Evolutionary conservation across 345 rosid species (phyloP), one percentile per base, ranked within the genome.

Genomic region (Heritiera littoralis): DNA sequence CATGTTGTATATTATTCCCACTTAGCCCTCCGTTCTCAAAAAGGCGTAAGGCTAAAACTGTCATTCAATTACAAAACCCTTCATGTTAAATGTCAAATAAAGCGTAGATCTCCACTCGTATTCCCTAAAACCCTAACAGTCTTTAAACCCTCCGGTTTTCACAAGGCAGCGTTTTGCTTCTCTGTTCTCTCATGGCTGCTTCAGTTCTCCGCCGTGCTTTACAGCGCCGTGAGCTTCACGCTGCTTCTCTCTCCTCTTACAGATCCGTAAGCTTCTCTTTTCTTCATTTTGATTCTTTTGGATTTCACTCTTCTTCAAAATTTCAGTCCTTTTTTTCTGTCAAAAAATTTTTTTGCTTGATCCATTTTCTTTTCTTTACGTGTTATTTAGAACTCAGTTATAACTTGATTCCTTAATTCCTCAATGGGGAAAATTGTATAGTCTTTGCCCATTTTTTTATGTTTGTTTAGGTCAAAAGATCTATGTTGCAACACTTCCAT

Each of bases 221-320:
- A 20, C 84, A 87, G 61, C 88, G 87, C 55, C 92, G 92, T 38
- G 88, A 88, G 59, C 56, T 89, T 43, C 85, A 87, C 12, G 52
- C 89, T 3, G 84, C 88, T 63, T 86, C 94, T 9, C 13, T 87
- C 15, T 80, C 91, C 41, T 88, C 89, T 55, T 89, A 45, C 83
- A 83, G 70, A 88, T 80, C 86, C 59, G 94, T 91, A 82, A 15
- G 88, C 69, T 72, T 32, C 12, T 20, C 32, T 18, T 14, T 63
- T 58, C 73, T 6, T n/a, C 3, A 1, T 54, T 17, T 10, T 48
- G 48, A 11, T 1, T 9, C 68, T 52, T 68, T 64, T 30, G 52
- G 7, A 3, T 15, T 61, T 23, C 28, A 46, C 14, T 35, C n/a
- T 65, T 75, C 38, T 68, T 81, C 68, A 76, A 35, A 2, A 35